phyloP scores from a whole-genome alignment of 129 eudicot genomes.

The carrot (Daucus carota) region DH1_v3.0 NC_030381.2:3308501-3309000 shows the following conservation, averaged over 20 bases:
- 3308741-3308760: constrained; percentile 10
- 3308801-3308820: constrained; percentile 13
- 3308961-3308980: background rate
- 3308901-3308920: too few species aligned
- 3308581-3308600: constrained; percentile 10
- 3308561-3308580: constrained; percentile 10
- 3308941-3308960: too few species aligned
- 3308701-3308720: constrained; percentile 16
- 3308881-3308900: background rate
- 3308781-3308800: constrained; percentile 16
- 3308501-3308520: background rate
- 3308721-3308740: constrained; percentile 1
- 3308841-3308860: constrained; percentile 5
- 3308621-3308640: constrained; percentile 13
- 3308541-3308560: constrained; percentile 13
- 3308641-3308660: constrained; percentile 13
- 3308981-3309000: background rate
- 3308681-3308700: constrained; percentile 16
- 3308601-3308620: constrained; percentile 11
- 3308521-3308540: constrained; percentile 13
- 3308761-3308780: background rate
- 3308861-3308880: background rate
- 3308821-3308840: constrained; percentile 3
- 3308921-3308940: too few species aligned
- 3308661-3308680: constrained; percentile 10